These are phyloP conservation scores for Patellifolia procumbens DNA, from an alignment of 179 eudicot species.

Conservation along the genomic window DNA sequence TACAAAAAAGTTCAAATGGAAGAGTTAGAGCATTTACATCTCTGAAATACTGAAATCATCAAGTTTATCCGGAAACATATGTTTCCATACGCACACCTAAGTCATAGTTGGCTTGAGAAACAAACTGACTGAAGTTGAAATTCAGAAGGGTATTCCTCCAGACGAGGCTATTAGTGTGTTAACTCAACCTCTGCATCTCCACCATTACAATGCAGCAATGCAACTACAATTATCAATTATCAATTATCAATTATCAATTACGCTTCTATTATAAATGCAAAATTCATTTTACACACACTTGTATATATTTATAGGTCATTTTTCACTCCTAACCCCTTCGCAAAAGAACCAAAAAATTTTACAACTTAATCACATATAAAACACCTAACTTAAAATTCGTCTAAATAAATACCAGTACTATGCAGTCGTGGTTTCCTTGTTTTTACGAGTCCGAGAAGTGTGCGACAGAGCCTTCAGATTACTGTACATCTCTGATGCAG, in stretches of 20 bases:
- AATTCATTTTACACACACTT: conserved; percentile 27
- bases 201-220: background rate
- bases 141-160: too few relatives aligned
- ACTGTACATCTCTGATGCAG: conserved; percentile 67
- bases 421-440: conserved; percentile 24
- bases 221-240: background rate
- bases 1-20: too few relatives aligned
- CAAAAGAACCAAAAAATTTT: conserved; percentile 10
- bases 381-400: conserved; percentile 5
- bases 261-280: conserved; percentile 23
- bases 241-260: background rate
- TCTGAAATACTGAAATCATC: too few relatives aligned
- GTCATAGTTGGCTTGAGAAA: too few relatives aligned
- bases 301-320: conserved; percentile 15
- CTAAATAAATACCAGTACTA: conserved; percentile 11
- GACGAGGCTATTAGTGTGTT: too few relatives aligned
- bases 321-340: background rate
- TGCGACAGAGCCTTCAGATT: conserved; percentile 41
- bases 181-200: conserved; percentile 1
- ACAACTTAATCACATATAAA: conserved; percentile 30
- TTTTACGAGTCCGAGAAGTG: conserved; percentile 33
- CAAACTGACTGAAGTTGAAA: too few relatives aligned
- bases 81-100: too few relatives aligned
- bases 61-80: too few relatives aligned
- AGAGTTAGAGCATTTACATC: too few relatives aligned